A percentile compares a stretch with the other conserved stretches of the same genome.
Evolutionary conservation across 495 filamentous ascomycete genomes (phyloP).

Genomic region (Penicillium longicatenatum): DNA sequence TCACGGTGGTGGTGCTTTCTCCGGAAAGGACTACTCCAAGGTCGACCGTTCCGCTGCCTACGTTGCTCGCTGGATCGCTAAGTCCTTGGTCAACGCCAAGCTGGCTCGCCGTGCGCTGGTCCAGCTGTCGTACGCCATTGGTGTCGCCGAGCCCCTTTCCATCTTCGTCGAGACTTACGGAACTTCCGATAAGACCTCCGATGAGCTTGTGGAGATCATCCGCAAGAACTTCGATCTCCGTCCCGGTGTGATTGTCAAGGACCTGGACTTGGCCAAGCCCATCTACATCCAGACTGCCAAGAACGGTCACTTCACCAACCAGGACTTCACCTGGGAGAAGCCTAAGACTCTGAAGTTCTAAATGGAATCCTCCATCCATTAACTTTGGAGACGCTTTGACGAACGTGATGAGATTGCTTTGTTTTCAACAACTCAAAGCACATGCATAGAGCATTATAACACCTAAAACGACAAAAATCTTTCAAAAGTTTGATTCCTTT

Average conservation of each 20-base stretch:
- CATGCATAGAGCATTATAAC: slow-evolving; percentile 45
- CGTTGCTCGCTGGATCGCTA: slow-evolving; percentile 96
- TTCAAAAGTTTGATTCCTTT: slow-evolving; percentile 21
- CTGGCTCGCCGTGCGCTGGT: slow-evolving; percentile 91
- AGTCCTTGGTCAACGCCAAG: slow-evolving; percentile 88
- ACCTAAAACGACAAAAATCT: slow-evolving; percentile 17
- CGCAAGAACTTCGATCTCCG: slow-evolving; percentile 93
- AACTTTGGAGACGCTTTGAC: slow-evolving; percentile 37
- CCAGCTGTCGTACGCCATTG: slow-evolving; percentile 98
- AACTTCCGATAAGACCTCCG: slow-evolving; percentile 77
- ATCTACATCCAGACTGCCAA: slow-evolving; percentile 99
- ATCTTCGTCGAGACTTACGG: slow-evolving; percentile 66
- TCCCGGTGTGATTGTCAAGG: slow-evolving; percentile 97
- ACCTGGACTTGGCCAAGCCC: slow-evolving; percentile 90
- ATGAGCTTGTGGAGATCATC: slow-evolving; percentile 93
- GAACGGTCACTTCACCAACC: slow-evolving; percentile 99
- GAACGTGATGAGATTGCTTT: slow-evolving; percentile 59
- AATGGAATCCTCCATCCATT: slow-evolving; percentile 31
- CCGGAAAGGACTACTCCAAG: slow-evolving; percentile 99
- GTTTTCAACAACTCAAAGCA: slow-evolving; percentile 65
- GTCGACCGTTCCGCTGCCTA: slow-evolving; percentile 98
- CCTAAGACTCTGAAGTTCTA: slow-evolving; percentile 92
- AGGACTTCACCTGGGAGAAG: slow-evolving; percentile 96
- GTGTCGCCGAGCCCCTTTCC: slow-evolving; percentile 95
- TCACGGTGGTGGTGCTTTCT: slow-evolving; percentile 99